Conservation (phyloP, 2,329 filamentous ascomycete genomes). For the Diaporthe australafricana region DNA sequence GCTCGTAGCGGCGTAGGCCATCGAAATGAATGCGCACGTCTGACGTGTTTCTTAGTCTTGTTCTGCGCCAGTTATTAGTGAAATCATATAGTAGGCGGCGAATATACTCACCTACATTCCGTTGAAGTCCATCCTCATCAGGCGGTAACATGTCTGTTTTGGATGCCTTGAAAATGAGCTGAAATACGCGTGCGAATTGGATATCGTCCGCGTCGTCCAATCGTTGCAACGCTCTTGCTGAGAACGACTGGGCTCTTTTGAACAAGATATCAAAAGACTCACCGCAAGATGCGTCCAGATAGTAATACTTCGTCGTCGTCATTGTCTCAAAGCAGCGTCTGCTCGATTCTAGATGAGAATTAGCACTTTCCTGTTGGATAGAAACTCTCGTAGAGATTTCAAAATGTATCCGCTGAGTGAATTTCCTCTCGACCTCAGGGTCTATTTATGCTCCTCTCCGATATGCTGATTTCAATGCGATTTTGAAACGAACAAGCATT, state of each 20-base stretch:
- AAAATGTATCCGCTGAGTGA: too few species aligned
- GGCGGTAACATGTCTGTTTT: background rate
- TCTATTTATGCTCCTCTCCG: background rate
- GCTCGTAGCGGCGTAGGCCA: background rate
- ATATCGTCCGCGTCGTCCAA: background rate
- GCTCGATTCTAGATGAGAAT: background rate
- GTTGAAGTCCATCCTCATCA: too few species aligned
- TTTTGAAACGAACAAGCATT: too few species aligned
- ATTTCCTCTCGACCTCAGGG: too few species aligned
- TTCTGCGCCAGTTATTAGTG: background rate
- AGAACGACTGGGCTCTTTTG: background rate
- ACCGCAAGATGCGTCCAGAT: background rate
- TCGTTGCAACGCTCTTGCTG: background rate
- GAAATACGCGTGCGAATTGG: background rate
- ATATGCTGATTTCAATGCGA: too few species aligned
- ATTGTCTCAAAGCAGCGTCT: too few species aligned
- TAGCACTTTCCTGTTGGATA: background rate
- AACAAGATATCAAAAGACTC: background rate
- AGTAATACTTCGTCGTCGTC: background rate
- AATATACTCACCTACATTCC: background rate
- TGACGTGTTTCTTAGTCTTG: accelerated
- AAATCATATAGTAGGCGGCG: background rate
- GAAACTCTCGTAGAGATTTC: background rate
- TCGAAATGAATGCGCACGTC: background rate
- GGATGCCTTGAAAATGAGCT: background rate